Conservation (phyloP, 2,329 filamentous ascomycete genomes). For the Trichoderma koningiopsis region DNA sequence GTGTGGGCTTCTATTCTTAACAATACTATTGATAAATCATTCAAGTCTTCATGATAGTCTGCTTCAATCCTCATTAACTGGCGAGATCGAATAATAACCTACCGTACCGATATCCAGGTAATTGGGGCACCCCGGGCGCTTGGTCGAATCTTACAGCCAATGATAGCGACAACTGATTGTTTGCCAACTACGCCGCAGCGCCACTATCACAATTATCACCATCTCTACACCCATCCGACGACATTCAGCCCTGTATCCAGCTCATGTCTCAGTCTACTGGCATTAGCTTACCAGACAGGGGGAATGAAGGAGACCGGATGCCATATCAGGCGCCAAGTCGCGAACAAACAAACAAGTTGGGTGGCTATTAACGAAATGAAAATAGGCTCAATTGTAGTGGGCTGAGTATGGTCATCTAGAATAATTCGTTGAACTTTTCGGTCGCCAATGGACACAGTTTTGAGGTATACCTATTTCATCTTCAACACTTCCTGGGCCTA, state of each 20-base stretch:
- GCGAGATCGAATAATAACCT: neutral
- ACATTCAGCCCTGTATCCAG: neutral
- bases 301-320: neutral
- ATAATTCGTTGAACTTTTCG: too few species aligned
- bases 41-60: neutral
- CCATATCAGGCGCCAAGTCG: neutral
- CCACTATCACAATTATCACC: neutral
- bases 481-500: neutral
- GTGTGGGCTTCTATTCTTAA: neutral
- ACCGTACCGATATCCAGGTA: neutral
- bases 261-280: neutral
- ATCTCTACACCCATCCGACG: neutral
- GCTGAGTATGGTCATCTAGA: neutral
- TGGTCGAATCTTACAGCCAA: neutral
- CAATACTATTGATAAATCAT: neutral
- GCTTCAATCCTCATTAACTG: neutral
- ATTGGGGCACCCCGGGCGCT: neutral
- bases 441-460: neutral
- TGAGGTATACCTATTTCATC: neutral
- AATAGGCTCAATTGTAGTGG: neutral
- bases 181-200: neutral
- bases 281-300: neutral
- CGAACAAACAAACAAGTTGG: conserved; percentile 1
- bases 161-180: neutral
- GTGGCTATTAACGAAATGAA: neutral